These are phyloP conservation scores for Morella rubra DNA, from an alignment of 306 rosid genomes.

Conservation along the genomic window DNA sequence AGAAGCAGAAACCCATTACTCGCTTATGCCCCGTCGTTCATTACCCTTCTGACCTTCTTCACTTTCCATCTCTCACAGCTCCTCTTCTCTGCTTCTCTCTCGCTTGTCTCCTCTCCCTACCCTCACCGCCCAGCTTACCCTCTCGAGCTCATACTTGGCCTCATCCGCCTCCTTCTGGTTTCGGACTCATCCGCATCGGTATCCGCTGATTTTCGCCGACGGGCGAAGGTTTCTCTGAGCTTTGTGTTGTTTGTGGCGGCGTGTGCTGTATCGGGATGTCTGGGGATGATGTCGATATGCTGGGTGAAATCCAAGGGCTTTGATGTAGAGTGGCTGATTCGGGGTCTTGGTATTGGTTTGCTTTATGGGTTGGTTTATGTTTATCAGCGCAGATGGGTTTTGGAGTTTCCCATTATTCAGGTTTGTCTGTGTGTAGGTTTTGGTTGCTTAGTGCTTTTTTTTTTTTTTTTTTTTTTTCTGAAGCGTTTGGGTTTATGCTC, in stretches of 20 bases:
- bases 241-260: constrained; percentile 43
- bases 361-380: constrained; percentile 66
- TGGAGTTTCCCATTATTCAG: constrained; percentile 91
- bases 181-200: constrained; percentile 30
- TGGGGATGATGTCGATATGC: constrained; percentile 53
- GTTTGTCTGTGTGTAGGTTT: constrained; percentile 30
- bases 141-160: constrained; percentile 34
- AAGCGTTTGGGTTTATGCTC: neutral
- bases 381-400: constrained; percentile 70
- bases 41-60: constrained; percentile 39
- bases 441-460: no score
- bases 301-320: constrained; percentile 29
- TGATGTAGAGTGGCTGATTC: constrained; percentile 38
- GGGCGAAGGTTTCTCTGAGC: constrained; percentile 43
- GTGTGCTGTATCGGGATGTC: constrained; percentile 36
- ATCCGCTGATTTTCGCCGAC: constrained; percentile 36
- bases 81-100: constrained; percentile 70
- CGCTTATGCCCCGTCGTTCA: constrained; percentile 36
- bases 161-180: constrained; percentile 50
- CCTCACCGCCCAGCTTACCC: constrained; percentile 44
- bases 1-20: constrained; percentile 25
- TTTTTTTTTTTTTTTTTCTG: neutral
- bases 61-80: constrained; percentile 61
- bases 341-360: constrained; percentile 60
- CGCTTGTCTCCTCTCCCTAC: constrained; percentile 55